phyloP scores from a whole-genome alignment of 164 flowering plant species.

The Pachysandra terminalis region DNA sequence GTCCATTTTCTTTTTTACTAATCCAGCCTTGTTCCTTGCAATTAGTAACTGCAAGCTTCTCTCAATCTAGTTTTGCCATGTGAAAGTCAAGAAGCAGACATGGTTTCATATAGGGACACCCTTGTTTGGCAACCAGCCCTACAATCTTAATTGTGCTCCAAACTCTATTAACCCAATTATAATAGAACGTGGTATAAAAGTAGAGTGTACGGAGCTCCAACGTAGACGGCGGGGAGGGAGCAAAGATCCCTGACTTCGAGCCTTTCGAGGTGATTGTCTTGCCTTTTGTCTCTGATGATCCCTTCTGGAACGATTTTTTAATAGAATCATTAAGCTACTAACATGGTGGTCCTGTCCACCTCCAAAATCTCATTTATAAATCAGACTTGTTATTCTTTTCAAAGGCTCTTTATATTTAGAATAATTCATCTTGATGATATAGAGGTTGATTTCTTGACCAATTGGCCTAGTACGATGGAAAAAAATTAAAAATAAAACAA shows the following conservation, averaged over 20 bases:
- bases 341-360: slow-evolving; percentile 25
- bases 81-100: background rate
- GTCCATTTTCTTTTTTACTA: slow-evolving; percentile 5
- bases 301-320: background rate
- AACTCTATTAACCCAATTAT: background rate
- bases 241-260: slow-evolving; percentile 24
- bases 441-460: too few relatives aligned
- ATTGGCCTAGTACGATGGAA: too few relatives aligned
- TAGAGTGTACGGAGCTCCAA: slow-evolving; percentile 15
- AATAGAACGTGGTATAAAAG: slow-evolving; percentile 5
- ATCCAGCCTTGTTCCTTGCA: too few relatives aligned
- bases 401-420: too few relatives aligned
- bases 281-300: slow-evolving; percentile 33
- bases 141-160: background rate
- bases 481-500: background rate
- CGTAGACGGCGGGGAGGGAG: slow-evolving; percentile 20
- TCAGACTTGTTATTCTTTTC: too few relatives aligned
- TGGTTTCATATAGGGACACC: background rate
- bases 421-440: too few relatives aligned
- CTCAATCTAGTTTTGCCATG: background rate
- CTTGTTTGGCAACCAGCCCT: background rate
- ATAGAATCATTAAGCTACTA: background rate
- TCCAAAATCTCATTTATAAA: too few relatives aligned
- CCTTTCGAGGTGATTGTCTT: slow-evolving; percentile 28
- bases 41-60: background rate